Evolutionary conservation across 2,329 filamentous ascomycete genomes (phyloP), one percentile per base, ranked within the genome.

Genomic region (Stemphylium vesicarium): DNA sequence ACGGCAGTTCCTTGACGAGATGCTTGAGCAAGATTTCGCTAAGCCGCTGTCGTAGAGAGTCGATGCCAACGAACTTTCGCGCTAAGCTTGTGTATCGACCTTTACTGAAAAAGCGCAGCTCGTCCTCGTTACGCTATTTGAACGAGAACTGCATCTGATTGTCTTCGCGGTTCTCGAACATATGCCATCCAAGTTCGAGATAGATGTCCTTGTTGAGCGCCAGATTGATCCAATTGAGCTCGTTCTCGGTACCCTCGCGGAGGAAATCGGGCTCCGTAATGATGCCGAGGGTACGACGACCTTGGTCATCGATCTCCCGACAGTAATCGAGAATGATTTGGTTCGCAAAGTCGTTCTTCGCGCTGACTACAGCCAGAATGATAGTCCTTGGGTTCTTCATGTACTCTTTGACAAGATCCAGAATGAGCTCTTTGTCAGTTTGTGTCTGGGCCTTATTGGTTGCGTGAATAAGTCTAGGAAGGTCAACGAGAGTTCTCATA

Each of bases 221-320:
- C 0, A 80, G 54, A 5, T 75, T 65, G 15, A 81, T 57, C 54
- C 77, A 82, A 2, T 56, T 67, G 1, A 51, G 57, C 52, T 84
- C 78, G 4, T 78, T 76, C 0, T 84, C 78, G 4, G 77, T 75
- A 0, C 75, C 77, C 0, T 69, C 47, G 0, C 61, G 63, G 0
- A 82, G 66, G 3, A 71, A 67, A 56, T 86, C 84, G 0, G 82
- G 81, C 62, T 86, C 86, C 0, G 84, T 87, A 50, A 87, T 79
- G 50, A 87, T 80, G 0, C 84, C 82, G 0, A 87, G 69, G 0
- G 84, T 87, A 2, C 84, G 79, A 2, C 70, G 57, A 12, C 77
- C 74, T 0, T 74, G 60, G 1, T 73, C 71, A 57, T 86, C 83
- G 26, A 84, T 78, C 37, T 73, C 62, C 15, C 75, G 72, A 2